phyloP scores from a whole-genome alignment of 2,329 filamentous ascomycete genomes.

The Bipolaris victoriae region DNA sequence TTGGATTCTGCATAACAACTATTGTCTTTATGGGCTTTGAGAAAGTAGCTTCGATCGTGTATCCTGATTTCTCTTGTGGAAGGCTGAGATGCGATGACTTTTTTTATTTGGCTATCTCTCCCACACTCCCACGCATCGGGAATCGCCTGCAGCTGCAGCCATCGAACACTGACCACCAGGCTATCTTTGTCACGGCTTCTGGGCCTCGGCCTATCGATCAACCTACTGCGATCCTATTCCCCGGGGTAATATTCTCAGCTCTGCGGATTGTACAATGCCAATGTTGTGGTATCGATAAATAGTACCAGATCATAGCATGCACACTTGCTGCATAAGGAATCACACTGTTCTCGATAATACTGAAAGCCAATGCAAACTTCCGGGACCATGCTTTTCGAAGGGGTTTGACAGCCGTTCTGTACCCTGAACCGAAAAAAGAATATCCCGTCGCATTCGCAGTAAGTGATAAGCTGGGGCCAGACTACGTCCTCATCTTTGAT shows the following conservation, averaged over 20 bases:
- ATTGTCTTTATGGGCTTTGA: neutral
- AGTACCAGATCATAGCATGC: neutral
- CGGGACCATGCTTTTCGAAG: neutral
- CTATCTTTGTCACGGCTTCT: conserved; percentile 14
- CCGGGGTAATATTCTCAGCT: neutral
- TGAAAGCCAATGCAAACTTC: neutral
- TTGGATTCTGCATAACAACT: neutral
- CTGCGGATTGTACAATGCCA: neutral
- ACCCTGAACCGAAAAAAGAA: conserved; percentile 1
- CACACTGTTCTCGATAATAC: neutral
- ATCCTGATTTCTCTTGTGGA: neutral
- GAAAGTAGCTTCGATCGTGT: neutral
- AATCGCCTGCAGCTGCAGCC: conserved; percentile 19
- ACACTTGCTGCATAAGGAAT: neutral
- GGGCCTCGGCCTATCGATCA: conserved; percentile 12
- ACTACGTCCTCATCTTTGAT: neutral
- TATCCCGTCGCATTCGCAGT: neutral
- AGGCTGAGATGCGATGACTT: neutral
- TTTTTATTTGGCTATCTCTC: neutral
- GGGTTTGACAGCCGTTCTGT: neutral
- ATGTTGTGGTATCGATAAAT: neutral
- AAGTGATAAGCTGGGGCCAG: neutral
- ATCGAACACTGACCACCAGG: conserved; percentile 17
- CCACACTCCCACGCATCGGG: neutral
- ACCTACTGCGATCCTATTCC: neutral